phyloP scores from a whole-genome alignment of 2,329 filamentous ascomycete species.

The Aspergillus spinulosporus region DNA sequence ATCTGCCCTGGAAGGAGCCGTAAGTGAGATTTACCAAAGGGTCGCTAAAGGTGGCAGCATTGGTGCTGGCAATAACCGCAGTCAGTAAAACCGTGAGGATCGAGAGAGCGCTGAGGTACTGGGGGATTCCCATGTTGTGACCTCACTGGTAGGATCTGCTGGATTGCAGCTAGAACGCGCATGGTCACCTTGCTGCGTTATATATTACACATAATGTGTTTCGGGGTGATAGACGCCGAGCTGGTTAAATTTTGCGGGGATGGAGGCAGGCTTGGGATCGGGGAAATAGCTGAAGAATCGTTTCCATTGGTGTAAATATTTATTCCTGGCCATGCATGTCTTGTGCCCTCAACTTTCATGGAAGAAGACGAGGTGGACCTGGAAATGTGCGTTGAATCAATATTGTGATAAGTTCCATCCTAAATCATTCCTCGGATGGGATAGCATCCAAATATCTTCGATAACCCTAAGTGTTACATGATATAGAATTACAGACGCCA shows the following conservation, averaged over 20 bases:
- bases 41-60: constrained; percentile 25
- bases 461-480: constrained; percentile 1
- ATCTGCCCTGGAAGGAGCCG: constrained; percentile 55
- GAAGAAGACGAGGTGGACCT: too few species aligned
- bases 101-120: neutral
- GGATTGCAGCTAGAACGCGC: too few species aligned
- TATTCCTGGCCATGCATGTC: neutral
- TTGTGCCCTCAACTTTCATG: neutral
- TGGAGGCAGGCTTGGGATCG: neutral
- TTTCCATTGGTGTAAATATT: constrained; percentile 26
- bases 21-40: constrained; percentile 50
- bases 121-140: constrained; percentile 14
- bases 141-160: neutral
- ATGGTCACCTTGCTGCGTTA: too few species aligned
- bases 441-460: neutral
- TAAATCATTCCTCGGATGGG: too few species aligned
- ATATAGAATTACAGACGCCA: constrained; percentile 7
- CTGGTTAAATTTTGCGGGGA: constrained; percentile 1
- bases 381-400: too few species aligned
- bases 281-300: constrained; percentile 2
- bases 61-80: constrained; percentile 1
- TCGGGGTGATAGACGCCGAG: constrained; percentile 20
- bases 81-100: constrained; percentile 13
- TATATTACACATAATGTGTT: neutral
- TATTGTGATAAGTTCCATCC: too few species aligned